Evolutionary conservation across 2,329 filamentous ascomycete genomes (phyloP).

Genomic region (Fusarium anguioides): DNA sequence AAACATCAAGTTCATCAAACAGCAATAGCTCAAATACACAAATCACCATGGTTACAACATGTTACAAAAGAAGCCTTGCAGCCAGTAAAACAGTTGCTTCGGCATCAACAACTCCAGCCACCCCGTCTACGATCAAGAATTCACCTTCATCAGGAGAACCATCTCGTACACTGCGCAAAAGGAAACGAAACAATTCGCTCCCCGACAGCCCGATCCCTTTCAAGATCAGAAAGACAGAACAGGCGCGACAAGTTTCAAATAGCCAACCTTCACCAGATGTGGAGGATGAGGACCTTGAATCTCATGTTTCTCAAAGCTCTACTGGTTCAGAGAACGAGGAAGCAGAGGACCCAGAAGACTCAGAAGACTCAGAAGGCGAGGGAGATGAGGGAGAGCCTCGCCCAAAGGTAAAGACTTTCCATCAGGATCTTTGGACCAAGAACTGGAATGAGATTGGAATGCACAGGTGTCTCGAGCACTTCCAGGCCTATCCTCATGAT

Average conservation of each 20-base stretch:
- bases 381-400: not conserved
- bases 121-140: not conserved
- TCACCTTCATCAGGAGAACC: not conserved
- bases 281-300: not conserved
- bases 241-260: not conserved
- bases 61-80: not conserved
- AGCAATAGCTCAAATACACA: not conserved
- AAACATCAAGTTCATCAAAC: not conserved
- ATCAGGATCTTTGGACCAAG: not conserved
- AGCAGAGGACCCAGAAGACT: too few relatives aligned
- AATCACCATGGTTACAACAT: slow-evolving; percentile 8
- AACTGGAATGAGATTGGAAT: not conserved
- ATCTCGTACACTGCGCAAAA: not conserved
- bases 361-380: not conserved
- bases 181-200: not conserved
- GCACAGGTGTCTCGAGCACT: slow-evolving; percentile 17
- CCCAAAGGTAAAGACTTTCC: slow-evolving; percentile 23
- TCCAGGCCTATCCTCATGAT: slow-evolving; percentile 37
- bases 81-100: not conserved
- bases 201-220: not conserved
- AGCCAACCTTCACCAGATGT: not conserved
- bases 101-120: not conserved
- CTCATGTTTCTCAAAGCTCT: not conserved
- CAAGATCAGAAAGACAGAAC: slow-evolving; percentile 3
- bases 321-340: not conserved